Evolutionary conservation across 2,329 filamentous ascomycete genomes (phyloP), one percentile per base, ranked within the genome.

Genomic region (Paracorniculantispora psalliotae): DNA sequence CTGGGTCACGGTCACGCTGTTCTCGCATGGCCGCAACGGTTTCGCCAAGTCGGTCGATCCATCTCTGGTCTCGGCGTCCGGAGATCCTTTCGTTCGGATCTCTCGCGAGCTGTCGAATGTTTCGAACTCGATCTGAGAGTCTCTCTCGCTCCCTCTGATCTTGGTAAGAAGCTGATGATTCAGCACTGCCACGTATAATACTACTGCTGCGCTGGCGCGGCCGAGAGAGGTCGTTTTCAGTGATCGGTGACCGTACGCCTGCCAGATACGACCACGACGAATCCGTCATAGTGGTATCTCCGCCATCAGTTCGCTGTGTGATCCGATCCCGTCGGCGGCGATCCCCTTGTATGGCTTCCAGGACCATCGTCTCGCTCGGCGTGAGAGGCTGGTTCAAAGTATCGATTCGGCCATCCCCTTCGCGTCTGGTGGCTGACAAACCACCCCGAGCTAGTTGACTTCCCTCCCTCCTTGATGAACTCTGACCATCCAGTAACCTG

Each of bases 301-400:
- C 58, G 48, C 63, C 61, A 63, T 69, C 57, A 56, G 51, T 59
- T 61, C 67, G 63, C 67, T 71, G 65, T 47, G 65, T 63, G 51
- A 67, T 61, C 67, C 79, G 70, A 57, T 82, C 80, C 44, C 79
- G 74, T 19, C 79, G 77, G 25, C 80, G 77, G 35, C 83, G 79
- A 54, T 81, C 78, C 30, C 76, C 75, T 61, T 83, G 79, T 28
- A 84, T 75, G 2, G 82, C 81, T 60, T 85, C 81, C 3, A 86
- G 70, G 1, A 85, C 80, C 47, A 79, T 69, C 2, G 79, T 80
- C 63, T 87, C 84, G 52, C 83, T 81, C 1, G 77, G 62, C 2
- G 77, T 81, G 30, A 83, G 73, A 1, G 82, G 81, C 33, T 75
- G 72, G 57, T 83, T 81, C 28, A 81, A 69, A 33, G 74, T 70